Conservation (phyloP, 345 rosid species). For the Noccaea bulbosa region DNA sequence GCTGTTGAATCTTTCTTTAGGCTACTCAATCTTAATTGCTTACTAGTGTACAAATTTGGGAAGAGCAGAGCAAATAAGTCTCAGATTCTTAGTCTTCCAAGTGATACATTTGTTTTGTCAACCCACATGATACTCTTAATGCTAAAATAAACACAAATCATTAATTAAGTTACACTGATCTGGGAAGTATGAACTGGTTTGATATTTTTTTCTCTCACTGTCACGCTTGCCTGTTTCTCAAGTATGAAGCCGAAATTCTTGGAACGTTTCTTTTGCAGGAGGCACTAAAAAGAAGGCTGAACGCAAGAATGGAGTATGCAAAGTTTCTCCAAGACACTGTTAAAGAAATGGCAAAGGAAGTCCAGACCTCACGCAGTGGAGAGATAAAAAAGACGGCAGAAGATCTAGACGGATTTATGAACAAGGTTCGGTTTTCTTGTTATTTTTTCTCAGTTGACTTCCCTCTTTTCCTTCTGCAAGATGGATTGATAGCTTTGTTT, state of each 20-base stretch:
- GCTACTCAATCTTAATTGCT: not conserved
- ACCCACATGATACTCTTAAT: not conserved
- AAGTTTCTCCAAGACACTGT: slow-evolving; percentile 98
- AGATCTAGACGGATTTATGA: slow-evolving; percentile 93
- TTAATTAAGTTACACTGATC: not conserved
- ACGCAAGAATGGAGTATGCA: slow-evolving; percentile 95
- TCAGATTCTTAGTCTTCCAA: slow-evolving; percentile 5
- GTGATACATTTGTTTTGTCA: not conserved
- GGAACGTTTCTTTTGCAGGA: slow-evolving; percentile 60
- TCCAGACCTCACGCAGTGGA: slow-evolving; percentile 85
- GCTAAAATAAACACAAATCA: slow-evolving; percentile 1
- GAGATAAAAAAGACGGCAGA: slow-evolving; percentile 86
- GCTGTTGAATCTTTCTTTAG: not conserved
- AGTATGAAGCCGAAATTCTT: slow-evolving; percentile 6
- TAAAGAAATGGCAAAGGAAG: slow-evolving; percentile 99
- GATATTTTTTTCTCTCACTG: not conserved
- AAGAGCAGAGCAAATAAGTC: slow-evolving; percentile 11
- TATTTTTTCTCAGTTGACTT: not conserved
- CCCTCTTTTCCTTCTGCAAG: slow-evolving; percentile 1
- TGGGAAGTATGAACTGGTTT: slow-evolving; percentile 9
- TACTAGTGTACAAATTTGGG: not conserved
- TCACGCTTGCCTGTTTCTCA: slow-evolving; percentile 15
- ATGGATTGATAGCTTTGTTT: slow-evolving; percentile 22
- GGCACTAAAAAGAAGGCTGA: slow-evolving; percentile 78
- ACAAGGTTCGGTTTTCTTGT: slow-evolving; percentile 55